Percentiles rank a stretch among this genome's conserved stretches.
Evolutionary conservation across 169 alveolate genomes (phyloP).

Genomic region (Hepatocystis sp.): DNA sequence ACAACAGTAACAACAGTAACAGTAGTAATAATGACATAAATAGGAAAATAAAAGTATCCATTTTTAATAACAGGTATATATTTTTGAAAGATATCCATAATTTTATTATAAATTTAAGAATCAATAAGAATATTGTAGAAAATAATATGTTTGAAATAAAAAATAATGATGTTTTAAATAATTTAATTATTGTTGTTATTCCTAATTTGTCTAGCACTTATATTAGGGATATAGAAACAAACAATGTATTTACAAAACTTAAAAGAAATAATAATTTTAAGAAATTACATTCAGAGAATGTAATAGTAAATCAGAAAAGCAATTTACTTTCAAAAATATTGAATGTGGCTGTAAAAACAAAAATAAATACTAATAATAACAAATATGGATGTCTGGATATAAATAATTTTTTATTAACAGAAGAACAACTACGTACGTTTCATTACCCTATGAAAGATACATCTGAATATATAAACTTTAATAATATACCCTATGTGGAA

Average conservation of each 20-base stretch:
- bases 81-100: constrained; percentile 57
- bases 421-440: constrained; percentile 34
- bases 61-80: constrained; percentile 31
- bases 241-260: constrained; percentile 41
- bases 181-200: constrained; percentile 27
- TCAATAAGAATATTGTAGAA: constrained; percentile 8
- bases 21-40: neutral
- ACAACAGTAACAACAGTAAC: no score
- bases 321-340: constrained; percentile 35
- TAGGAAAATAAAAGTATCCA: constrained; percentile 19
- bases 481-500: constrained; percentile 19
- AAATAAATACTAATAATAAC: neutral
- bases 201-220: constrained; percentile 44
- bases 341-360: constrained; percentile 25
- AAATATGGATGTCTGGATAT: neutral
- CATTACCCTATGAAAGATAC: constrained; percentile 16
- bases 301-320: constrained; percentile 27
- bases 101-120: constrained; percentile 42
- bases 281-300: constrained; percentile 38
- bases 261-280: constrained; percentile 57
- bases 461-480: constrained; percentile 19
- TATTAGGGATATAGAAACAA: constrained; percentile 34
- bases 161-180: constrained; percentile 33
- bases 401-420: constrained; percentile 30
- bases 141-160: constrained; percentile 47